These are phyloP conservation scores for Schoenoplectus tabernaemontani DNA, from an alignment of 202 grass and related monocot species.

Conservation along the genomic window DNA sequence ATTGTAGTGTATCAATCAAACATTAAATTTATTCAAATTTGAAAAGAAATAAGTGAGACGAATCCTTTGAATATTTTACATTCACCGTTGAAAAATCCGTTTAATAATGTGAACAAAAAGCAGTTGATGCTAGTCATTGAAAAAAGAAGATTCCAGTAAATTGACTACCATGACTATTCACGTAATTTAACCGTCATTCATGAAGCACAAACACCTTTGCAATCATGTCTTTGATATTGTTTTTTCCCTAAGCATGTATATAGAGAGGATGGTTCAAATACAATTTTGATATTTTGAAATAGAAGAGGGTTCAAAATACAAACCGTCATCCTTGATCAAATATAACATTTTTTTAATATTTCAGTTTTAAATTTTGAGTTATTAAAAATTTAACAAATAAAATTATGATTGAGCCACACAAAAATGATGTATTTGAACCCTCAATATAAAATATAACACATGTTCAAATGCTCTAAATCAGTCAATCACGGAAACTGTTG, in stretches of 20 bases:
- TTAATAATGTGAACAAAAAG: neutral
- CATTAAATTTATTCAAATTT: neutral
- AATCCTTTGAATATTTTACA: neutral
- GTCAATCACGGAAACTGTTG: constrained; percentile 4
- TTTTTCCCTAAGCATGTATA: neutral
- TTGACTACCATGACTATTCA: neutral
- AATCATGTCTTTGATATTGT: neutral
- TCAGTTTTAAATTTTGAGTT: no score
- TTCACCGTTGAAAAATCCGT: neutral
- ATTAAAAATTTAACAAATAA: no score
- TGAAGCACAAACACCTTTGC: neutral
- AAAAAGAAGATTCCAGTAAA: neutral
- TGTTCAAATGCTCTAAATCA: no score
- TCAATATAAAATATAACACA: no score
- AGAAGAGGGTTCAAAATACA: no score
- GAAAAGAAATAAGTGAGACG: neutral
- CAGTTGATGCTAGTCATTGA: neutral
- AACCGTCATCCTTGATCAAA: no score
- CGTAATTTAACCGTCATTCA: neutral
- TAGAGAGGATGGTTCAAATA: no score
- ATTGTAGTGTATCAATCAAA: no score
- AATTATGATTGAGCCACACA: no score
- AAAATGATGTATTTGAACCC: no score
- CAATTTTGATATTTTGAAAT: no score
- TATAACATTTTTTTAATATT: no score